Conservation (phyloP, 139 green algal genomes). For the Volvox reticuliferus region DNA sequence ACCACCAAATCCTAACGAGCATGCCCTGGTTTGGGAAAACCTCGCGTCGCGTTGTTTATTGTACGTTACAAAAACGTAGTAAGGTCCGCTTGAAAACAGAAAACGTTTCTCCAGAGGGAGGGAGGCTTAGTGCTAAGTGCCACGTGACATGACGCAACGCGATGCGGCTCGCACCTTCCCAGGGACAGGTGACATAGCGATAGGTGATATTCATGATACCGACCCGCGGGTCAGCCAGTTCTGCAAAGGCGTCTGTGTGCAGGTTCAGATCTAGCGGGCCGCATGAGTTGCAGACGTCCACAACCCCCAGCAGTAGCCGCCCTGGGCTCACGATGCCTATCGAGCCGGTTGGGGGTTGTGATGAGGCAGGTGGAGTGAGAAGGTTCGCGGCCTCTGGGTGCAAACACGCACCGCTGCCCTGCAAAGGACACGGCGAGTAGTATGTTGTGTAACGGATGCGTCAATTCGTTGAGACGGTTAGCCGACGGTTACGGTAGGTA, state of each 20-base stretch:
- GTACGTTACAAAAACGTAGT: too few relatives aligned
- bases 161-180: background rate
- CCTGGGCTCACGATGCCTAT: background rate
- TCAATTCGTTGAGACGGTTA: too few relatives aligned
- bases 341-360: background rate
- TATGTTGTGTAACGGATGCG: too few relatives aligned
- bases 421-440: background rate
- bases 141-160: too few relatives aligned
- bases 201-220: conserved; percentile 20
- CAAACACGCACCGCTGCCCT: conserved; percentile 3
- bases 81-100: too few relatives aligned
- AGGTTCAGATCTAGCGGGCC: conserved; percentile 42
- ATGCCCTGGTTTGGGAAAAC: too few relatives aligned
- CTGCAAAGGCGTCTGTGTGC: conserved; percentile 23
- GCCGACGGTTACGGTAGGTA: too few relatives aligned
- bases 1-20: too few relatives aligned
- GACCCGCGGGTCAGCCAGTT: conserved; percentile 6
- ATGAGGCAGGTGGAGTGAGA: background rate
- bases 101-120: too few relatives aligned
- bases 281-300: conserved; percentile 22
- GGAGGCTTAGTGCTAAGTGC: too few relatives aligned
- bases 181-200: conserved; percentile 8
- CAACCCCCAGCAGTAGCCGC: conserved; percentile 15
- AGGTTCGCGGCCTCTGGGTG: background rate
- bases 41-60: too few relatives aligned